Base-by-base conservation (phyloP, 2,329 filamentous ascomycete species). In the Pseudovirgaria hyperparasitica region DNA sequence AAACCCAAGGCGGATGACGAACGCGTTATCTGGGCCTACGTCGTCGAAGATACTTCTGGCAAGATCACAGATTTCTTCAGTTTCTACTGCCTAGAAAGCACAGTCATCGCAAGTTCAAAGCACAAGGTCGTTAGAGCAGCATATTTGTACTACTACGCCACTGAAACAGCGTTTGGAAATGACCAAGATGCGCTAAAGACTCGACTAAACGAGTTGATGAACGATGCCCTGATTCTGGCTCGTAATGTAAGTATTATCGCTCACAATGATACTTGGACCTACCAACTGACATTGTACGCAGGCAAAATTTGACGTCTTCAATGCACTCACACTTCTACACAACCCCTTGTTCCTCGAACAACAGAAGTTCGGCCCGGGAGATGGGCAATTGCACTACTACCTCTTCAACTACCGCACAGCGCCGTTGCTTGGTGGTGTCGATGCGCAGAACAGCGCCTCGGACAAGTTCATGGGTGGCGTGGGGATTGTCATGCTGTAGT, bases 111-210 rank as follows among this genome's bases (percentile, higher is more conserved):
- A 40, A 74, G 84, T 47, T 62, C 71, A 23, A 81, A 81, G 51
- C 78, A 92, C 58, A 69, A 73, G 33, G 72, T 74, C 31, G 75
- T 98, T 45, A 79, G 77, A 39, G 90, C 87, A 4, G 90, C 90
- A 16, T 98, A 98, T 57, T 70, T 96, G 29, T 98, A 87, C 63
- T 98, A 98, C 66, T 98, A 98, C 51, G 90, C 82, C 31, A 80
- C 79, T 5, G 84, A 93, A 45, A 63, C 70, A 5, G 87, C 76
- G 8, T 79, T 94, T 37, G 48, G 57, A 3, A 55, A 62, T 22
- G 63, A 71, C 4, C 60, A 66, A 34, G 57, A 56, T 10, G 71
- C 72, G 16, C 65, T 92, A 40, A 86, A 86, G 59, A 60, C 65
- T n/a, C 75, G 87, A 15, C 67, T 98, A 36, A 86, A 92, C 51